Base-by-base conservation (phyloP, 495 filamentous ascomycete species). In the Trichoderma orchidacearum region DNA sequence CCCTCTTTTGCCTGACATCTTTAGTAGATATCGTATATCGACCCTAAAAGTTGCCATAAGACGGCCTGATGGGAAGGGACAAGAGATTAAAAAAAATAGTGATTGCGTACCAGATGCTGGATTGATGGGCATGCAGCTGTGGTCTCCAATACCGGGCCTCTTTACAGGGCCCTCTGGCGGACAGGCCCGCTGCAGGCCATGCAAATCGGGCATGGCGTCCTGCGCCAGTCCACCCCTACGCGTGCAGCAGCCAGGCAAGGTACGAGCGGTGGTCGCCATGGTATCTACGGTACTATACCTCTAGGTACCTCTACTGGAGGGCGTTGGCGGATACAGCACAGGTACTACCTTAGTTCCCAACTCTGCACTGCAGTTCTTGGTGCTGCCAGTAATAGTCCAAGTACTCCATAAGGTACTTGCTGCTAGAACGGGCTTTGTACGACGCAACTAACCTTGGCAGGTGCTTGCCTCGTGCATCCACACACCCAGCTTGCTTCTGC, bases 41-140 rank as follows among this genome's bases (percentile, higher is more conserved):
- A n/a, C n/a, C n/a, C n/a, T n/a, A n/a, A n/a, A n/a, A n/a, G n/a
- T n/a, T n/a, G n/a, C n/a, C n/a, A n/a, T n/a, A n/a, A 35, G n/a
- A 48, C 15, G n/a, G 53, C 18, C 30, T 23, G 53, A 54, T 21
- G 53, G 29, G 50, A 21, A 21, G 38, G 38, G 38, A 6, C 15
- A 21, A 48, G 38, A 17, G 38, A n/a, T 5, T 15, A 48, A 21
- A 21, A 48, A 48, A n/a, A 5, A 48, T 17, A n/a, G 38, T 17
- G 5, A n/a, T 15, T 15, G 38, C 23, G 5, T 5, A 21, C 6
- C 6, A 6, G 38, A 48, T 5, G 15, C n/a, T 17, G n/a, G 38
- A 21, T 17, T 21, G 38, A 48, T 48, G 55, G 53, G 60, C 48
- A 55, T 56, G 55, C 59, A 56, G 59, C 61, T 60, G 64, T 68